A percentile compares a stretch with the other conserved stretches of the same genome.
phyloP scores from a whole-genome alignment of 192 early-diverging fungal genomes.

The Spinellus fusiger region DNA sequence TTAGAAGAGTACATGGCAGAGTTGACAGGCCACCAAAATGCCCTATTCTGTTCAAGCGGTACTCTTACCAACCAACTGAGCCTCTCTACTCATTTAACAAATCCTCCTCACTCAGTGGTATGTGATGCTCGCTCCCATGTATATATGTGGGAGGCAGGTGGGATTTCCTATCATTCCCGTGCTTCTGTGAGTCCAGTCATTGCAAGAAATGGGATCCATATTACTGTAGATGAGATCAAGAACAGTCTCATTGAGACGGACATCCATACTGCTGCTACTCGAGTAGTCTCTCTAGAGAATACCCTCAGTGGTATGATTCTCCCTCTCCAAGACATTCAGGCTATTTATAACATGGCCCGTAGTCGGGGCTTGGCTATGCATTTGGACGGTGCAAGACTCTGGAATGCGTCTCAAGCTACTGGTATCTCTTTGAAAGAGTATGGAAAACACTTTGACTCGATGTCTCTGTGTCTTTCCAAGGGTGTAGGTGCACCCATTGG shows the following conservation, averaged over 20 bases:
- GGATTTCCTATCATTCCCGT: constrained; percentile 72
- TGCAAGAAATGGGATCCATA: constrained; percentile 47
- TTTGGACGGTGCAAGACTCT: constrained; percentile 86
- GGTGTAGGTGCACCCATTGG: constrained; percentile 91
- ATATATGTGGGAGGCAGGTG: constrained; percentile 72
- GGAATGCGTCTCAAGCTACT: constrained; percentile 76
- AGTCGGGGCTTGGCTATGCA: constrained; percentile 64
- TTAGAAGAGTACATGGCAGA: constrained; percentile 63
- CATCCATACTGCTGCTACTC: constrained; percentile 74
- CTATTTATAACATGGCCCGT: constrained; percentile 55
- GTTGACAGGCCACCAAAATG: constrained; percentile 74
- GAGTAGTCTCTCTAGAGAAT: constrained; percentile 82
- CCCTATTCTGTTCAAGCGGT: constrained; percentile 72
- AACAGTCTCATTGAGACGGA: constrained; percentile 58
- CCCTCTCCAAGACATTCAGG: constrained; percentile 67
- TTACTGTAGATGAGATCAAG: constrained; percentile 62
- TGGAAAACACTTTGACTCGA: constrained; percentile 70
- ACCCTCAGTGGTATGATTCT: constrained; percentile 80
- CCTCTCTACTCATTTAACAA: constrained; percentile 63
- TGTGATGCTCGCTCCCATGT: constrained; percentile 76
- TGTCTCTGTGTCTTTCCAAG: constrained; percentile 87
- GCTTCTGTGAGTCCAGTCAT: constrained; percentile 62
- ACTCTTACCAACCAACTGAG: constrained; percentile 85
- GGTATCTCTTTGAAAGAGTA: constrained; percentile 67
- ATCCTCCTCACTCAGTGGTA: constrained; percentile 76